A percentile compares a stretch with the other conserved stretches of the same genome.
Evolutionary conservation across 1,139 yeast species (phyloP).

Genomic region (Groenewaldozyma auringiensis): DNA sequence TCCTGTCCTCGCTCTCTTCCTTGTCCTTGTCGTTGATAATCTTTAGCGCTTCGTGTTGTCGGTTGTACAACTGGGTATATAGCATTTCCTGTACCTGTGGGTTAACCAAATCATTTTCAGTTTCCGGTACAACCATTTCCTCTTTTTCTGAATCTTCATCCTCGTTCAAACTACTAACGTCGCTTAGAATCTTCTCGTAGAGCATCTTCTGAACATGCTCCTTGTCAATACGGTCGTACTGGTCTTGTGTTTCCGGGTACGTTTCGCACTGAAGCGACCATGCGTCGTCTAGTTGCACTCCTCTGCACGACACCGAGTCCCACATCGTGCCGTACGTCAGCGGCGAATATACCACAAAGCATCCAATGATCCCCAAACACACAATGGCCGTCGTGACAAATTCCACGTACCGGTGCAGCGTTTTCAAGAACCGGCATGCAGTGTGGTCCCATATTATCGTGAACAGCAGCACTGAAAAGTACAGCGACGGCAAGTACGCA

Average conservation of each 20-base stretch:
- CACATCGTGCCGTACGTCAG: slow-evolving; percentile 19
- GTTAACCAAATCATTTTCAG: slow-evolving; percentile 2
- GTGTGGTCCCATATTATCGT: slow-evolving; percentile 13
- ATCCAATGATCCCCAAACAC: slow-evolving; percentile 5
- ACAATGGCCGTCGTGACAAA: background rate
- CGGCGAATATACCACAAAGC: slow-evolving; percentile 18
- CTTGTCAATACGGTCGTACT: slow-evolving; percentile 2
- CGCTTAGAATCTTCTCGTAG: background rate
- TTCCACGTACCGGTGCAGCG: background rate
- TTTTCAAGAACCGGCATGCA: background rate
- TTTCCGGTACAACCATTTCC: background rate
- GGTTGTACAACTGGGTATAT: background rate
- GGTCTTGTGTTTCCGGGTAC: slow-evolving; percentile 10
- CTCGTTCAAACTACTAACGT: background rate
- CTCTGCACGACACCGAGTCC: slow-evolving; percentile 19
- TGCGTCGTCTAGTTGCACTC: slow-evolving; percentile 17
- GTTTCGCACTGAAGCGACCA: slow-evolving; percentile 25
- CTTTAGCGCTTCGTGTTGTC: background rate
- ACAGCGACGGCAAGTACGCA: slow-evolving; percentile 24
- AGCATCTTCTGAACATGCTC: background rate
- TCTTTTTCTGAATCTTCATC: background rate
- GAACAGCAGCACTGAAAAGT: slow-evolving; percentile 20
- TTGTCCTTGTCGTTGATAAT: background rate
- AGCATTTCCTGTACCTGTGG: background rate
- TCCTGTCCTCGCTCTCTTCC: background rate